These are phyloP conservation scores for Ogataea methylovora DNA, from an alignment of 805 yeast genomes.

Conservation along the genomic window DNA sequence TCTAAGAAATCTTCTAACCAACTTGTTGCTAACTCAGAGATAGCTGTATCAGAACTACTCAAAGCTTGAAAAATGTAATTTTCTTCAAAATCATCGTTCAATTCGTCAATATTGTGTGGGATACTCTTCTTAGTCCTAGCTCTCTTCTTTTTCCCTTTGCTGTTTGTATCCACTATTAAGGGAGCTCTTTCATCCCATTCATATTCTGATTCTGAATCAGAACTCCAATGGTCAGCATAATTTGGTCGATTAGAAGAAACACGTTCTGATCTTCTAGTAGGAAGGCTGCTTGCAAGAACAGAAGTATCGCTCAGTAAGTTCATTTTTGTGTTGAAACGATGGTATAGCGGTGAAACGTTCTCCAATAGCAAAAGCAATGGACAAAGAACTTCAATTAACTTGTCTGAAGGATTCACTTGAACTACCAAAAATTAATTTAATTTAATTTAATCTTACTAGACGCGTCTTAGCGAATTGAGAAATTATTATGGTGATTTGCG, in stretches of 20 bases:
- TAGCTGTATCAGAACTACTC: constrained; percentile 38
- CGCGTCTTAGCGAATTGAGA: too few relatives aligned
- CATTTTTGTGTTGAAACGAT: too few relatives aligned
- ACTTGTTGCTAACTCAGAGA: constrained; percentile 43
- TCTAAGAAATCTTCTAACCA: constrained; percentile 50
- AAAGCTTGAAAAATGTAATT: constrained; percentile 45
- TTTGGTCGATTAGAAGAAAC: neutral
- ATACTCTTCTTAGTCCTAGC: constrained; percentile 4
- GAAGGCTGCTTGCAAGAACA: too few relatives aligned
- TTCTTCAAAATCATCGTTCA: constrained; percentile 35
- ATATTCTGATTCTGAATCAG: constrained; percentile 1
- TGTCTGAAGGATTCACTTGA: too few relatives aligned
- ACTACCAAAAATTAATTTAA: too few relatives aligned
- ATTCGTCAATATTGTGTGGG: constrained; percentile 26
- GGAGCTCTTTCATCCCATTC: constrained; percentile 5
- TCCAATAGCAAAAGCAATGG: too few relatives aligned
- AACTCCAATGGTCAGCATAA: constrained; percentile 1
- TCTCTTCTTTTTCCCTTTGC: constrained; percentile 13
- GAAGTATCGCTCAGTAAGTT: too few relatives aligned
- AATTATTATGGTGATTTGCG: too few relatives aligned
- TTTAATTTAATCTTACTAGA: too few relatives aligned
- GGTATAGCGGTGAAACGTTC: too few relatives aligned
- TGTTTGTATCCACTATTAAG: constrained; percentile 10
- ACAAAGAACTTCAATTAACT: too few relatives aligned
- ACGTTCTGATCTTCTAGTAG: constrained; percentile 1